Base-by-base conservation (phyloP, 2,329 filamentous ascomycete species). In the Eurotiales sp. region DNA sequence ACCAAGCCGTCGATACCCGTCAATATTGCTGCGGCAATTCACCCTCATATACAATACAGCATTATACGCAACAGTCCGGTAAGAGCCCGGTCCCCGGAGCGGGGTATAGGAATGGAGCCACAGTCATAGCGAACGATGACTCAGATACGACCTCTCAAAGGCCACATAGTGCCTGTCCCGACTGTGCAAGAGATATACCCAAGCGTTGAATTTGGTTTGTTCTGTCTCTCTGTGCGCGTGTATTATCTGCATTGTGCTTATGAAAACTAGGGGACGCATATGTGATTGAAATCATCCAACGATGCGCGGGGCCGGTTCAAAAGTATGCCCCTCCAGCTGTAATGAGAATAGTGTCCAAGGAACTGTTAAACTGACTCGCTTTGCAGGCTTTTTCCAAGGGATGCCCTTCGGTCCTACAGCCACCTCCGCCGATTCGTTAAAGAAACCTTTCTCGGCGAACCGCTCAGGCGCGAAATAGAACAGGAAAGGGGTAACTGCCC, bases 131-230 rank as follows among this genome's bases (percentile, higher is more conserved):
- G n/a, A n/a, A n/a, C n/a, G 54, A 54, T 29, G 11, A 15, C 44
- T 30, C 29, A 25, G 5, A 53, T 72, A 15, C 46, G 56, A 42
- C 67, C 70, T 41, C 55, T 70, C 7, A 29, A 53, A 4, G 71
- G 71, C 27, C 41, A 62, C n/a, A 61, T 75, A 27, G 53, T 66
- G 29, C 66, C 72, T 12, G 62, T 76, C 42, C 70, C 66, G 52
- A 74, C 73, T 0, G 61, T 76, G 8, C 72, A 75, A 50, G 71
- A 76, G 56, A 69, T 68, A 11, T 62, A 61, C 12, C 65, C 72
- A 0, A 59, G 55, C 4, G 68, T 74, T 54, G 68, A 70, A 22
- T 73, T 69, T 50, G 70, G 73, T 75, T 59, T 43, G 66, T 22
- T 37, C 19, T 44, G 12, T 25, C 2, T 8, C 7, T 15, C 8